Base-by-base conservation (phyloP, 345 rosid genomes). In the Aquilaria malaccensis region DNA sequence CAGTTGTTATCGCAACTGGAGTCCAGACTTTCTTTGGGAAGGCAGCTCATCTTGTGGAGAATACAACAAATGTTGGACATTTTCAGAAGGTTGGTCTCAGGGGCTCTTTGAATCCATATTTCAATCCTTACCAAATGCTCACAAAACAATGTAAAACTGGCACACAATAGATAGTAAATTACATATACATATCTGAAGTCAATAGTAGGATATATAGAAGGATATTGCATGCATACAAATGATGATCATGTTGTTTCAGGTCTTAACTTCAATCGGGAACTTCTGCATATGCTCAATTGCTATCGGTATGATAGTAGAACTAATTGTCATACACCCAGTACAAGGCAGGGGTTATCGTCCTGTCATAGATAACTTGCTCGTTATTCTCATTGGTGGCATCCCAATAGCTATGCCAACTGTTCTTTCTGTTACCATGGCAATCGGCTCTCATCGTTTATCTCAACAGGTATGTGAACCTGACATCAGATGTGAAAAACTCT, bases 351-450 rank as follows among this genome's bases (percentile, higher is more conserved):
- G 13, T 29, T 87, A 83, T 67, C 85, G 98, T 50, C 83, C 67
- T 50, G 93, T 86, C 41, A 79, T 92, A 14, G 96, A 92, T 67
- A 92, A 89, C 52, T 85, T 92, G 64, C 80, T 87, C 4, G 96
- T 89, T 70, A 77, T 92, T 61, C 88, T 92, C 62, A 92, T 87
- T 43, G 98, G 98, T 70, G 98, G 96, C 72, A 92, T 92, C 76
- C 98, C 98, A 46, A 92, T 92, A 64, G 98, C 98, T 64, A 89
- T 92, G 96, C 96, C 96, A 7, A 92, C 98, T 0, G 98, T 92
- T 69, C 92, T 92, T 79, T 92, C 98, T 33, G 98, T 91, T 53
- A 88, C 96, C 7, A 88, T 88, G 98, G 98, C 98, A 0, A 88
- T 91, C 43, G 96, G 95, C 63, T 86, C 98, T 12, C 96, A 83